Percentiles rank a stretch among this genome's conserved stretches.
Conservation (phyloP, 768 basidiomycete genomes). For the Boletus huronensis region DNA sequence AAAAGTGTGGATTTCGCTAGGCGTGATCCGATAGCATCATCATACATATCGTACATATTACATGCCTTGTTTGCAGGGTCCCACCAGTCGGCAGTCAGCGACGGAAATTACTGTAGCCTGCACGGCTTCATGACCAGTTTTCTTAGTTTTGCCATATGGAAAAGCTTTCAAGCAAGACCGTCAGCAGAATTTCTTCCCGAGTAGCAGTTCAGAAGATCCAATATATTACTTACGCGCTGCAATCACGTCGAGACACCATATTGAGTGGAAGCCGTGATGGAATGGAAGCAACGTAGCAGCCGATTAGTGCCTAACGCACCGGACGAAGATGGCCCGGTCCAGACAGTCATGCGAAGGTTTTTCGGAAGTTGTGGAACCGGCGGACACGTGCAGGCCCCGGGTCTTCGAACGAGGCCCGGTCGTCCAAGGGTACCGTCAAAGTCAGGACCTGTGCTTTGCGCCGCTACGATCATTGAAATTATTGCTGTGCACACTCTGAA, state of each 20-base stretch:
- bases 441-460: background rate
- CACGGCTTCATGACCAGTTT: background rate
- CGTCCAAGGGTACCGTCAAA: background rate
- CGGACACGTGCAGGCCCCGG: background rate
- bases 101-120: background rate
- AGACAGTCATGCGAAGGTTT: background rate
- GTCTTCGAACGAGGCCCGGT: background rate
- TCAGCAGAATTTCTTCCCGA: background rate
- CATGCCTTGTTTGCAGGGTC: background rate
- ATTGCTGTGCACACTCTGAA: background rate
- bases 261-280: background rate
- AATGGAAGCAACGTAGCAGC: background rate
- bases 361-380: background rate
- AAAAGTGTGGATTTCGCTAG: slow-evolving; percentile 27
- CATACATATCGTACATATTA: background rate
- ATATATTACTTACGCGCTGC: background rate
- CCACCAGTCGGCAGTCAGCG: background rate
- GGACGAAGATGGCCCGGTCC: background rate
- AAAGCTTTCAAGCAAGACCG: background rate
- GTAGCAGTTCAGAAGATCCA: background rate
- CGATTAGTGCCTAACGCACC: background rate
- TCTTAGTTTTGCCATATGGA: background rate
- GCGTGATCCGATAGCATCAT: slow-evolving; percentile 19
- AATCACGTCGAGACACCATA: background rate
- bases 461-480: background rate